Base-by-base conservation (phyloP, 1,139 yeast genomes). In the Sugiyamaella pinicola region DNA sequence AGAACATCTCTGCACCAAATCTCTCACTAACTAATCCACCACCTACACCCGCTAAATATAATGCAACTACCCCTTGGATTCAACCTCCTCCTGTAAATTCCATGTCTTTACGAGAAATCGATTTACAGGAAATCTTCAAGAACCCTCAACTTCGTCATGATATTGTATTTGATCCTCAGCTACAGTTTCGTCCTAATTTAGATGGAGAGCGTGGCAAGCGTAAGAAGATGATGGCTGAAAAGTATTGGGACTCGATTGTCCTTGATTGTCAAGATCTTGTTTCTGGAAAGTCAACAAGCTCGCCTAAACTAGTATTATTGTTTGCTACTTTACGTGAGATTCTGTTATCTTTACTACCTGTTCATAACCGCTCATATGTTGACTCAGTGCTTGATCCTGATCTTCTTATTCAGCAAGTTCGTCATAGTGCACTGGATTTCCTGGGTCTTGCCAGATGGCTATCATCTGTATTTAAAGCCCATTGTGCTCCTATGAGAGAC, bases 401-500 rank as follows among this genome's bases (percentile, higher is more conserved):
- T 57, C 73, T 89, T 47, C 74, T 88, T 47, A 75, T 86, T 49
- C 96, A 88, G 69, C 96, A 88, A 68, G 72, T 90, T 53, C 73
- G 79, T 45, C 84, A 82, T 61, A 83, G 84, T 45, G 78, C 83
- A 22, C 80, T 86, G 64, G 88, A 86, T 68, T 85, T 87, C 66
- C 78, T 81, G 28, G 77, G 80, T 44, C 76, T 88, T 65, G 79
- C 89, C n/a, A 74, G 74, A 53, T 85, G 93, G 87, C 75, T 87
- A 35, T 81, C 87, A 10, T 73, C 77, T 28, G 83, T 86, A 34
- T 84, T 88, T 71, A 86, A 87, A 69, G 78, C 82, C 54, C 95
- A 86, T 68, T 90, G 97, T 72, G 96, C 97, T 9, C 98, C 98
- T 56, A 89, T 89, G 96, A 80, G 98, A 64, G 96, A 89, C 70